Base-by-base conservation (phyloP, 1,139 yeast genomes). In the Williopsis jadinii region DNA sequence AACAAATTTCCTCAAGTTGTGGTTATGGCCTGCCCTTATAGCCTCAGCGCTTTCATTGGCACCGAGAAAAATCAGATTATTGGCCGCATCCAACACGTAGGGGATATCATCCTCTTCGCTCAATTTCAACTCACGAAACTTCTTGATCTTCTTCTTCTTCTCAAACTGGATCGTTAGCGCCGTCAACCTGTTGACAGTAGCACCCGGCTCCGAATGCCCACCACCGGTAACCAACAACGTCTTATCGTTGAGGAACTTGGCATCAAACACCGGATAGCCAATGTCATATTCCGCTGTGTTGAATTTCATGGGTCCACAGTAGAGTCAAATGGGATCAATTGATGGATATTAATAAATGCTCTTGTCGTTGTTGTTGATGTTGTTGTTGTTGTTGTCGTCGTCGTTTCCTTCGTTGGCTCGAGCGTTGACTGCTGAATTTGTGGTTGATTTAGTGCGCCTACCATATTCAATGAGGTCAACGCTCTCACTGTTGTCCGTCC, bases 161-260 rank as follows among this genome's bases (percentile, higher is more conserved):
- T 65, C 59, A 32, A 70, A 67, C 46, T 82, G 80, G 42, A 84
- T 67, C 43, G 75, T 67, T 37, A 82, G 63, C 13, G 84, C 87
- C 11, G 92, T 82, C 51, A 90, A 68, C 59, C 84, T 86, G 61
- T 88, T 90, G 41, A 88, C 82, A 31, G 95, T 95, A 53, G 84
- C 78, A 51, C 74, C 80, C 13, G 38, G 30, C 26, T 28, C 27
- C 2, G 33, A 13, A 9, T 28, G 34, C n/a, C 95, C 96, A 36
- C 97, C 98, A 32, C 98, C 98, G 8, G 88, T 80, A 19, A 84
- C 86, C 40, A 88, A 64, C 32, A 90, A 62, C 6, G 82, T 76
- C 49, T 69, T 67, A 52, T 79, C 74, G 52, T 78, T 71, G 44
- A 84, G 69, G 60, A 87, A 90, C 50, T 75, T 75, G 47, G 92